Conservation (phyloP, 768 basidiomycete species). For the Tylopilus cervinicoccineus region DNA sequence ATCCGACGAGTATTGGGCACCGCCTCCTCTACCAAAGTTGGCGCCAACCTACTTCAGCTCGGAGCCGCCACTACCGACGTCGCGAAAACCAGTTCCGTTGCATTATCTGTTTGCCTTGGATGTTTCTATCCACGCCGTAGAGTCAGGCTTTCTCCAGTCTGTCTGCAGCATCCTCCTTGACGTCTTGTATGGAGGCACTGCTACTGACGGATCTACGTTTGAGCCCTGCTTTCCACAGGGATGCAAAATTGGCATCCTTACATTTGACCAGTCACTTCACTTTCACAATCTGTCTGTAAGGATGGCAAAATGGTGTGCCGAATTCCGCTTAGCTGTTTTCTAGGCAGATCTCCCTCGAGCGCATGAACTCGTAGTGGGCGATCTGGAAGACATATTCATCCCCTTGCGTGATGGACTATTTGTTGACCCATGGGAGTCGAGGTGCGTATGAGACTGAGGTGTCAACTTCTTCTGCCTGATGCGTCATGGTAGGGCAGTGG, state of each 20-base stretch:
- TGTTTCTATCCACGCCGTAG: slow-evolving; percentile 63
- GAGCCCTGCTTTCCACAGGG: slow-evolving; percentile 50
- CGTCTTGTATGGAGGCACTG: slow-evolving; percentile 57
- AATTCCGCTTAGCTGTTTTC: slow-evolving; percentile 18
- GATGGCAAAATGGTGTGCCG: slow-evolving; percentile 5
- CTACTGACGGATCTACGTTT: slow-evolving; percentile 37
- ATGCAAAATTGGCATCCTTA: slow-evolving; percentile 71
- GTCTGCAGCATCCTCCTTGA: slow-evolving; percentile 61
- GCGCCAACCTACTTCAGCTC: slow-evolving; percentile 50
- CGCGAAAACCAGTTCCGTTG: slow-evolving; percentile 59
- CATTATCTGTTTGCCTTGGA: slow-evolving; percentile 87
- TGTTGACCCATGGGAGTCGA: slow-evolving; percentile 66
- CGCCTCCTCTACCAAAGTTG: slow-evolving; percentile 54
- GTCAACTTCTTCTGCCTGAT: slow-evolving; percentile 4
- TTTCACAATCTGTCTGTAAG: slow-evolving; percentile 88
- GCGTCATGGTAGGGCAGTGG: slow-evolving; percentile 41
- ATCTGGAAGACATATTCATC: slow-evolving; percentile 89
- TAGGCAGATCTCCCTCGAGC: slow-evolving; percentile 46
- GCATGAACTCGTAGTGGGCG: slow-evolving; percentile 77
- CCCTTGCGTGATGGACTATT: slow-evolving; percentile 73
- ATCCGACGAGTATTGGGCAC: slow-evolving; percentile 77
- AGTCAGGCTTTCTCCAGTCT: slow-evolving; percentile 64
- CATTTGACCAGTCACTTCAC: slow-evolving; percentile 77
- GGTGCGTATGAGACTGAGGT: slow-evolving; percentile 41
- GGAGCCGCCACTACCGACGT: slow-evolving; percentile 43